Evolutionary conservation across 2,329 filamentous ascomycete genomes (phyloP).

Genomic region (Neopestalotiopsis clavispora): DNA sequence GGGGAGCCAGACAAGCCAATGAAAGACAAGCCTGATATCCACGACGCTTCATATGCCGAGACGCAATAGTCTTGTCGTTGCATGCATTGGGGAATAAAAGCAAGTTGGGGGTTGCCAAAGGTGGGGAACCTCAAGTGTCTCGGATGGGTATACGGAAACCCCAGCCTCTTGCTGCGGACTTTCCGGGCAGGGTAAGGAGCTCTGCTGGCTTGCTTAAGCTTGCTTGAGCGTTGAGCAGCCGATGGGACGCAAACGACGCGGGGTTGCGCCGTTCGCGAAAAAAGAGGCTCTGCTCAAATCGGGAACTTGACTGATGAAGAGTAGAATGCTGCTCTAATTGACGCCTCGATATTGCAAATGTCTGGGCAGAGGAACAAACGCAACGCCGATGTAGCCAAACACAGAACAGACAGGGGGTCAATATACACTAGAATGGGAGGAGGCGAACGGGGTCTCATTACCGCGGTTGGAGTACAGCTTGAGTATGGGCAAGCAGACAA

Average conservation of each 20-base stretch:
- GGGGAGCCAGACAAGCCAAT: not conserved
- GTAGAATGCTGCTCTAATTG: not conserved
- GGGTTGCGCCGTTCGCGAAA: not conserved
- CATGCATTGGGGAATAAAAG: not conserved
- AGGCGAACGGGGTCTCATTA: not conserved
- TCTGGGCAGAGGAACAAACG: not conserved
- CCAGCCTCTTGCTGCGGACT: not conserved
- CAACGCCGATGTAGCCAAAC: not conserved
- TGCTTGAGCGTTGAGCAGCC: not conserved
- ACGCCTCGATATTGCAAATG: not conserved
- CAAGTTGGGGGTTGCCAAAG: not conserved
- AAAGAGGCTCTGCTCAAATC: not conserved
- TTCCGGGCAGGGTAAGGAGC: not conserved
- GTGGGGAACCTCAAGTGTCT: not conserved
- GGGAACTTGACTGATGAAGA: not conserved
- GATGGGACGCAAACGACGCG: not conserved
- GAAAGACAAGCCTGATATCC: not conserved
- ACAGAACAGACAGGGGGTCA: not conserved
- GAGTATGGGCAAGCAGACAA: not conserved
- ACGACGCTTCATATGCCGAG: not conserved
- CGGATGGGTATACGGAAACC: conserved; percentile 1
- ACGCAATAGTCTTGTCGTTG: conserved; percentile 1
- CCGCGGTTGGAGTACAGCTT: not conserved
- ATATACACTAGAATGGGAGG: not conserved
- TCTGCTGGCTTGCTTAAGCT: too few relatives aligned